Conservation (phyloP, 164 flowering plant species). For the Aristolochia fimbriata region DNA sequence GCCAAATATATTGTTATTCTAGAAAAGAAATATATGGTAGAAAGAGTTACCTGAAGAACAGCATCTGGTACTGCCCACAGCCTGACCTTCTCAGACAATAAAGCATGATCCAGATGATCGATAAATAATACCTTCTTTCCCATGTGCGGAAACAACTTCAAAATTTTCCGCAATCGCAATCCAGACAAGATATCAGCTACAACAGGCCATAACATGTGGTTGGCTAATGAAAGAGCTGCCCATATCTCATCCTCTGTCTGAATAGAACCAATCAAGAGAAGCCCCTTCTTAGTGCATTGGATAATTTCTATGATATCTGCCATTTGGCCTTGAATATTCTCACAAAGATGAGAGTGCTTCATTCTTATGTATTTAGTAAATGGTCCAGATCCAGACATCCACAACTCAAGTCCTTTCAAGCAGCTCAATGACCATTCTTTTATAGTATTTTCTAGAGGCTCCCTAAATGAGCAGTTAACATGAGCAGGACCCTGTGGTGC, state of each 20-base stretch:
- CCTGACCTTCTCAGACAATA: slow-evolving; percentile 54
- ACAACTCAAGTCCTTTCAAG: slow-evolving; percentile 51
- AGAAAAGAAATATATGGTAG: background rate
- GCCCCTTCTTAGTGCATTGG: slow-evolving; percentile 47
- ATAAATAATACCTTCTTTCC: slow-evolving; percentile 43
- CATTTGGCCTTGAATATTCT: slow-evolving; percentile 20
- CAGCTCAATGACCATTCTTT: slow-evolving; percentile 46
- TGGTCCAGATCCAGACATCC: slow-evolving; percentile 52
- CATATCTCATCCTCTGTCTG: slow-evolving; percentile 78
- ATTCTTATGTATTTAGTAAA: slow-evolving; percentile 55
- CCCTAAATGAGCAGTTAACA: slow-evolving; percentile 83
- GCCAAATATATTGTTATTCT: background rate
- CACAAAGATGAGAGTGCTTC: slow-evolving; percentile 20
- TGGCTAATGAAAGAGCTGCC: slow-evolving; percentile 76
- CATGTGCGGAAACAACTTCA: slow-evolving; percentile 28
- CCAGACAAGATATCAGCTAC: slow-evolving; percentile 87
- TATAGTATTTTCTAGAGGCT: slow-evolving; percentile 63
- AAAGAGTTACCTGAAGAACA: slow-evolving; percentile 63
- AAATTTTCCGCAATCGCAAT: slow-evolving; percentile 51
- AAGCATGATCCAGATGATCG: slow-evolving; percentile 82
- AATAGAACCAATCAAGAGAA: slow-evolving; percentile 64
- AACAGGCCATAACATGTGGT: slow-evolving; percentile 82
- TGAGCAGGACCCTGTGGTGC: slow-evolving; percentile 86
- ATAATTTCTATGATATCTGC: slow-evolving; percentile 45
- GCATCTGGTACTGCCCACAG: slow-evolving; percentile 50